phyloP scores from a whole-genome alignment of 1,284 basidiomycete species.

The Lentinus polychrous region DNA sequence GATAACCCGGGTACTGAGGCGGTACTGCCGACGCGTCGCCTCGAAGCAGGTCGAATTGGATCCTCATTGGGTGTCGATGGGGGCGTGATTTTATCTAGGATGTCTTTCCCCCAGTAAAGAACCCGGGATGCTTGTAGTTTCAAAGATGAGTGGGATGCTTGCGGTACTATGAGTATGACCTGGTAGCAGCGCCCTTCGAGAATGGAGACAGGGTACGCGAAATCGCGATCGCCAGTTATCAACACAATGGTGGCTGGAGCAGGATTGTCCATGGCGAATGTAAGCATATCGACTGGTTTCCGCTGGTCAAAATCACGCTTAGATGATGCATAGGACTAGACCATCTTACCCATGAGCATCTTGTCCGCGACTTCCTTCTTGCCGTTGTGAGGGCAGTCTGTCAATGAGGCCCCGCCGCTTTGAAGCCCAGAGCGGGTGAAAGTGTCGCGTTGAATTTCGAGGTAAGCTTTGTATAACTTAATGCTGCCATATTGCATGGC shows the following conservation, averaged over 20 bases:
- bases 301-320: background rate
- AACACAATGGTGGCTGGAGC: slow-evolving; percentile 44
- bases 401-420: too few species aligned
- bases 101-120: too few species aligned
- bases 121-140: slow-evolving; percentile 53
- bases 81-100: slow-evolving; percentile 36
- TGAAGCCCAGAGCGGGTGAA: too few species aligned
- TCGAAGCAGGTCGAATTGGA: too few species aligned
- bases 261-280: slow-evolving; percentile 50
- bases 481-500: slow-evolving; percentile 23
- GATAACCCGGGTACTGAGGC: too few species aligned
- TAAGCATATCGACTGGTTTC: slow-evolving; percentile 50
- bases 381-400: slow-evolving; percentile 39
- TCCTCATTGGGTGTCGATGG: too few species aligned
- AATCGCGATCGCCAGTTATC: slow-evolving; percentile 54
- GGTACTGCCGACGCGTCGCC: too few species aligned
- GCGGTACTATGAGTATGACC: slow-evolving; percentile 42
- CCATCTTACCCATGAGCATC: slow-evolving; percentile 29
- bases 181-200: slow-evolving; percentile 44
- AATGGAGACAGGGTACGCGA: slow-evolving; percentile 48
- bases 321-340: background rate
- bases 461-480: slow-evolving; percentile 40
- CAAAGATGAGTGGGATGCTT: slow-evolving; percentile 35
- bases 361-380: slow-evolving; percentile 35
- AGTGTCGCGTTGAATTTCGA: slow-evolving; percentile 20